These are phyloP conservation scores for Danielozyma ontarioensis DNA, from an alignment of 805 yeast species.

Conservation along the genomic window DNA sequence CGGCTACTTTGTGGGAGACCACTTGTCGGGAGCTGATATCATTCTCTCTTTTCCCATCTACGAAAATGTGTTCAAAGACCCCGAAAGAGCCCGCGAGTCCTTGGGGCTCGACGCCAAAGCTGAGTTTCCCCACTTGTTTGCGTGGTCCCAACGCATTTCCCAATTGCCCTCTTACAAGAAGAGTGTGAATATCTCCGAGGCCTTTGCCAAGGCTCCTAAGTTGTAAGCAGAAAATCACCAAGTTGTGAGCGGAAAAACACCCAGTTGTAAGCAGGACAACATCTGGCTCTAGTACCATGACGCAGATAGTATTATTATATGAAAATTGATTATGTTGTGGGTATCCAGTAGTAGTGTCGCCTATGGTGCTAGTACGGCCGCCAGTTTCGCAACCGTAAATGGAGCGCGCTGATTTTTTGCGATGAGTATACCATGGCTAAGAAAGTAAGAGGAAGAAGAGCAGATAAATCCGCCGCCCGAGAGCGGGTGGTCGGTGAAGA, in stretches of 20 bases:
- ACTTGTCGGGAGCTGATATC: slow-evolving; percentile 34
- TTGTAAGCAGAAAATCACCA: no score
- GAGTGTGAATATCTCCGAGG: no score
- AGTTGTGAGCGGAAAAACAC: no score
- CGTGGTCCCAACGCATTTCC: slow-evolving; percentile 14
- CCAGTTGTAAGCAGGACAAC: no score
- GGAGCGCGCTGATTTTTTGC: no score
- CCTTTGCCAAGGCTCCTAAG: no score
- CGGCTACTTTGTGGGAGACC: slow-evolving; percentile 33
- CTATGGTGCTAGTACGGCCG: no score
- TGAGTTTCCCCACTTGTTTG: slow-evolving; percentile 16
- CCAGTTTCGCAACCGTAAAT: no score
- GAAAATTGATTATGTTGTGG: no score
- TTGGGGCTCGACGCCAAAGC: slow-evolving; percentile 5
- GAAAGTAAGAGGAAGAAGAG: slow-evolving; percentile 41
- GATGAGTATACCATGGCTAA: slow-evolving; percentile 6
- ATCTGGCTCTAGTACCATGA: no score
- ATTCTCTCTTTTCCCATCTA: slow-evolving; percentile 31
- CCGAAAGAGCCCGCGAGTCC: slow-evolving; percentile 3
- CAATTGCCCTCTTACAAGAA: neutral
- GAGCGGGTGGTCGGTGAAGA: slow-evolving; percentile 14
- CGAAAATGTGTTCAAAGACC: slow-evolving; percentile 10
- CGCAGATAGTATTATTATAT: no score
- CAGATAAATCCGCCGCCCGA: slow-evolving; percentile 22
- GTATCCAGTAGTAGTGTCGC: no score